Evolutionary conservation across 495 filamentous ascomycete species (phyloP), one percentile per base, ranked within the genome.

Genomic region (Penicillium cosmopolitanum): DNA sequence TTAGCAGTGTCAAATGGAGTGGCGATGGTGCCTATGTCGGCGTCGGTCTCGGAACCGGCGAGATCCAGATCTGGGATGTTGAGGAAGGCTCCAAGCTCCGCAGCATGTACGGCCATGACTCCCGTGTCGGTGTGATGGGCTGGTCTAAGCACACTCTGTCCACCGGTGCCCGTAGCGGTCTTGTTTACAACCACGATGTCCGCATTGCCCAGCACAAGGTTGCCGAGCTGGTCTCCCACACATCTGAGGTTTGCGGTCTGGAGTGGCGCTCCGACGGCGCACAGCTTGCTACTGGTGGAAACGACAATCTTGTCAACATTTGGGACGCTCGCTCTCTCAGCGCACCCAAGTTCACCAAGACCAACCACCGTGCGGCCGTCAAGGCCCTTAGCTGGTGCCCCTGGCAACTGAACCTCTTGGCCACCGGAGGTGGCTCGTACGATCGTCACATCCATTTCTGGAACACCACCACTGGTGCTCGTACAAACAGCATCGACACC

Each of bases 141-240:
- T 99, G 95, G 95, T 96, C 89, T 80, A 97, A 97, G 81, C 95
- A 97, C 73, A 88, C 94, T 52, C 83, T 99, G 48, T 97, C 95
- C 13, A 98, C 94, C 23, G 95, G 95, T 60, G 90, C 95, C 35
- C 88, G 96, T 64, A 94, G 89, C 65, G 95, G 95, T 21, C 85
- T 96, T n/a, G 93, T 98, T 61, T 97, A 87, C 86, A 98, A 98
- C 84, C 95, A 99, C 76, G 95, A 99, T 77, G 95, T 99, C 62
- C 93, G 95, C 65, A 87, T 99, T 64, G 96, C 95, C 23, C 84
- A 98, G 67, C 95, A 99, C 87, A 98, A 99, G 82, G 85, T 92
- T 52, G 96, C 95, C 36, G 94, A 97, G 81, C 91, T 99, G 31
- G 87, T 95, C 56, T 95, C 91, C 1, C 95, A 99, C 78, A 96